A percentile compares a stretch with the other conserved stretches of the same genome.
Evolutionary conservation across 495 filamentous ascomycete species (phyloP).

Genomic region (Neurospora sp.): DNA sequence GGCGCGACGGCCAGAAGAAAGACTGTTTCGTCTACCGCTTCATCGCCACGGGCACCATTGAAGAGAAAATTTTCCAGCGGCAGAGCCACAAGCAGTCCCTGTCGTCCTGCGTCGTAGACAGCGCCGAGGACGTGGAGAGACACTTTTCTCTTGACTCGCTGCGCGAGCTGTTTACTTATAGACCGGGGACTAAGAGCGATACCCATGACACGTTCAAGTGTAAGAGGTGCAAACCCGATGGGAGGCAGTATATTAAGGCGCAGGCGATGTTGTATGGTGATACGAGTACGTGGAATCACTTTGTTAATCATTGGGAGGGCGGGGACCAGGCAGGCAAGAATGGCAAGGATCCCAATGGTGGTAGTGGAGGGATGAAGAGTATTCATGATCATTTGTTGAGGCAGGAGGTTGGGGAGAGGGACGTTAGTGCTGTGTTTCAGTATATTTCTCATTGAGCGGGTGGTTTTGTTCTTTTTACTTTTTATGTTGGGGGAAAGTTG

Average conservation of each 20-base stretch:
- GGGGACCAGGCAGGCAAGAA: neutral
- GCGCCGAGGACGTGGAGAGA: conserved; percentile 90
- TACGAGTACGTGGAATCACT: conserved; percentile 98
- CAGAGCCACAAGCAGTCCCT: conserved; percentile 97
- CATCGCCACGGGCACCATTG: conserved; percentile 94
- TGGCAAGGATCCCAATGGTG: neutral
- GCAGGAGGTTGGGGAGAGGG: conserved; percentile 69
- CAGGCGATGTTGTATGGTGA: conserved; percentile 94
- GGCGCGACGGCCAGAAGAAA: conserved; percentile 98
- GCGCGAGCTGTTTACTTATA: conserved; percentile 88
- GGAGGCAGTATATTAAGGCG: conserved; percentile 77
- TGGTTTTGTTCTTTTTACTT: neutral
- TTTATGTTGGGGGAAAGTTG: neutral
- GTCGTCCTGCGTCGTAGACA: conserved; percentile 95
- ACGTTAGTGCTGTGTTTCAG: conserved; percentile 93
- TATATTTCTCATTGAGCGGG: conserved; percentile 74
- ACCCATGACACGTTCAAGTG: conserved; percentile 99
- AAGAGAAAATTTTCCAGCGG: conserved; percentile 99
- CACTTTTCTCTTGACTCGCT: conserved; percentile 88
- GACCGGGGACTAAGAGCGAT: conserved; percentile 72
- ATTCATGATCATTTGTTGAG: conserved; percentile 90
- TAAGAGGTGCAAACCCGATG: conserved; percentile 83
- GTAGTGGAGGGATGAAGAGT: conserved; percentile 42
- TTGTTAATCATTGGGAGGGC: conserved; percentile 51
- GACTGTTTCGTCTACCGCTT: conserved; percentile 99